phyloP scores from a whole-genome alignment of 495 filamentous ascomycete genomes.

The Mytilinidion resinicola region DNA sequence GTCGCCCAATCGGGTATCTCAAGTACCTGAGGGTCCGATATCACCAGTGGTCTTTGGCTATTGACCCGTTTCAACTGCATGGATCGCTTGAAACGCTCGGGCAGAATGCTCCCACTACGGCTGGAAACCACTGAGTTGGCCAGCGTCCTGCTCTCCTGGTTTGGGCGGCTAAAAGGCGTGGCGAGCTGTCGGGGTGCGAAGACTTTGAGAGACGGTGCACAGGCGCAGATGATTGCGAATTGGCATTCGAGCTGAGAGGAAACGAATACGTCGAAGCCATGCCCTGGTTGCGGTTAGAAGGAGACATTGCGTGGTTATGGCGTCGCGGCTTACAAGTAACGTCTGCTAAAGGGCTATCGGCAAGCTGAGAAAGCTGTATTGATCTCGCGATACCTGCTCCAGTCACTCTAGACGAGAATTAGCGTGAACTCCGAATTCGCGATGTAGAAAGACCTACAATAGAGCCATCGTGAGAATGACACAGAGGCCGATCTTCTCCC shows the following conservation, averaged over 20 bases:
- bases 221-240: slow-evolving; percentile 27
- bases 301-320: not conserved
- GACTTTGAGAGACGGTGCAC: slow-evolving; percentile 19
- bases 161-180: slow-evolving; percentile 1
- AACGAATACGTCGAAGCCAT: slow-evolving; percentile 27
- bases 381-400: slow-evolving; percentile 22
- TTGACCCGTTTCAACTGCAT: slow-evolving; percentile 1
- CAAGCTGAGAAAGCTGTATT: slow-evolving; percentile 20
- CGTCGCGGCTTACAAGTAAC: slow-evolving; percentile 18
- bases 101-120: slow-evolving; percentile 13
- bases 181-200: slow-evolving; percentile 11
- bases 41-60: slow-evolving; percentile 1
- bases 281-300: slow-evolving; percentile 14
- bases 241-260: slow-evolving; percentile 27
- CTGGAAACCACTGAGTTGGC: slow-evolving; percentile 16
- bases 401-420: slow-evolving; percentile 12
- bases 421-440: not conserved
- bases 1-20: slow-evolving; percentile 26
- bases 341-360: slow-evolving; percentile 21
- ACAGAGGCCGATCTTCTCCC: slow-evolving; percentile 26
- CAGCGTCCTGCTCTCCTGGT: slow-evolving; percentile 1
- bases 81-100: slow-evolving; percentile 1
- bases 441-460: slow-evolving; percentile 5
- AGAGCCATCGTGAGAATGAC: slow-evolving; percentile 19
- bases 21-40: slow-evolving; percentile 14